Evolutionary conservation across 2,329 filamentous ascomycete species (phyloP).

Genomic region (Cercospora nicotianae): DNA sequence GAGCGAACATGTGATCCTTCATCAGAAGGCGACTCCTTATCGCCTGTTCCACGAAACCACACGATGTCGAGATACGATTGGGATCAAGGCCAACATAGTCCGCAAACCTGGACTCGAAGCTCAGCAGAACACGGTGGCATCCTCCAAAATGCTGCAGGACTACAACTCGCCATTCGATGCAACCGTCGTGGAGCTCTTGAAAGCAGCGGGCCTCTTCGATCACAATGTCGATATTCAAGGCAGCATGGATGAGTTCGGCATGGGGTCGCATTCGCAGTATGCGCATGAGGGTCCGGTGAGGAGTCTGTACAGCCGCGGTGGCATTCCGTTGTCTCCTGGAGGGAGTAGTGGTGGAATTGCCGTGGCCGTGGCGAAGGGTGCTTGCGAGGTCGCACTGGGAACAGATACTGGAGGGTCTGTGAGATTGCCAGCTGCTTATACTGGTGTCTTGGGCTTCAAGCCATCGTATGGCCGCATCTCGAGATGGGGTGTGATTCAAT

Average conservation of each 20-base stretch:
- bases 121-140: constrained; percentile 69
- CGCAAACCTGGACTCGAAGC: constrained; percentile 37
- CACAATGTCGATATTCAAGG: constrained; percentile 65
- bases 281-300: constrained; percentile 67
- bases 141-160: constrained; percentile 67
- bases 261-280: constrained; percentile 78
- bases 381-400: constrained; percentile 71
- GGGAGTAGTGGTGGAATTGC: constrained; percentile 95
- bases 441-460: constrained; percentile 80
- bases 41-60: constrained; percentile 3
- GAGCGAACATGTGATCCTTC: constrained; percentile 6
- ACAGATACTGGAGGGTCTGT: constrained; percentile 94
- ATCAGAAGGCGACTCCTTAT: background rate
- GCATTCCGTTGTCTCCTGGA: constrained; percentile 63
- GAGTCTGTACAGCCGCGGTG: constrained; percentile 47
- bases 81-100: constrained; percentile 55
- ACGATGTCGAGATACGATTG: constrained; percentile 37
- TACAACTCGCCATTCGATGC: constrained; percentile 79
- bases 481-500: constrained; percentile 81
- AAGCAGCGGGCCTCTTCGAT: constrained; percentile 61
- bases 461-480: constrained; percentile 88
- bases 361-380: constrained; percentile 69
- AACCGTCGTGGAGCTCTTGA: constrained; percentile 71
- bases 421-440: constrained; percentile 83
- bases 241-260: constrained; percentile 94